phyloP scores from a whole-genome alignment of 768 basidiomycete species.

The Chalciporus pseudorubinellus region DNA sequence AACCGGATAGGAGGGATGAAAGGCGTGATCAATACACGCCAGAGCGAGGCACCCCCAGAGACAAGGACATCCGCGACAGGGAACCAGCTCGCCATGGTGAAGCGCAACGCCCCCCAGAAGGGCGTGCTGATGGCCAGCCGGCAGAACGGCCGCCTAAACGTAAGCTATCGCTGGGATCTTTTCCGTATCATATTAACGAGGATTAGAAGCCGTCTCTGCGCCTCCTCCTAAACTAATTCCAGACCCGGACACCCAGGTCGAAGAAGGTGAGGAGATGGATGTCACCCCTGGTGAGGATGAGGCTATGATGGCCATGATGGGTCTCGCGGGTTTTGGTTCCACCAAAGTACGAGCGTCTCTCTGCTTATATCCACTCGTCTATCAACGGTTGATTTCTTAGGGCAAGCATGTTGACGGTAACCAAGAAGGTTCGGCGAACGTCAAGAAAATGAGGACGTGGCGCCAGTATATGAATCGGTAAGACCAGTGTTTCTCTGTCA shows the following conservation, averaged over 20 bases:
- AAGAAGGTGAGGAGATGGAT: conserved; percentile 50
- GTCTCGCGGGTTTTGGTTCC: conserved; percentile 79
- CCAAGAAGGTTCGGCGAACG: conserved; percentile 62
- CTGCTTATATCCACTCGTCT: not conserved
- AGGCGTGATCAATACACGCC: conserved; percentile 42
- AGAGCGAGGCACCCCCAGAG: conserved; percentile 32
- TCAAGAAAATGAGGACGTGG: conserved; percentile 90
- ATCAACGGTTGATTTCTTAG: conserved; percentile 36
- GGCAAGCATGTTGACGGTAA: conserved; percentile 81
- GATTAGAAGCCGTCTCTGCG: conserved; percentile 8
- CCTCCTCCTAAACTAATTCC: conserved; percentile 32
- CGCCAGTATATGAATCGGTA: conserved; percentile 98
- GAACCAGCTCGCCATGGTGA: conserved; percentile 23
- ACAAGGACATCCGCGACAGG: conserved; percentile 28
- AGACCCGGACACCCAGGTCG: conserved; percentile 44
- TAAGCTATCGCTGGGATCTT: conserved; percentile 5
- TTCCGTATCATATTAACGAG: not conserved
- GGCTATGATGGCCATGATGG: conserved; percentile 90
- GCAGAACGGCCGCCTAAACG: conserved; percentile 12
- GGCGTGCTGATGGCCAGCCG: conserved; percentile 13
- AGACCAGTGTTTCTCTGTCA: conserved; percentile 14
- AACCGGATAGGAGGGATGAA: conserved; percentile 34
- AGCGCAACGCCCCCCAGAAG: conserved; percentile 18
- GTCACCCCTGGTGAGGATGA: conserved; percentile 66
- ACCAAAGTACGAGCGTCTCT: conserved; percentile 64